Evolutionary conservation across 2,329 filamentous ascomycete species (phyloP), one percentile per base, ranked within the genome.

Genomic region (Xylaria sp.): DNA sequence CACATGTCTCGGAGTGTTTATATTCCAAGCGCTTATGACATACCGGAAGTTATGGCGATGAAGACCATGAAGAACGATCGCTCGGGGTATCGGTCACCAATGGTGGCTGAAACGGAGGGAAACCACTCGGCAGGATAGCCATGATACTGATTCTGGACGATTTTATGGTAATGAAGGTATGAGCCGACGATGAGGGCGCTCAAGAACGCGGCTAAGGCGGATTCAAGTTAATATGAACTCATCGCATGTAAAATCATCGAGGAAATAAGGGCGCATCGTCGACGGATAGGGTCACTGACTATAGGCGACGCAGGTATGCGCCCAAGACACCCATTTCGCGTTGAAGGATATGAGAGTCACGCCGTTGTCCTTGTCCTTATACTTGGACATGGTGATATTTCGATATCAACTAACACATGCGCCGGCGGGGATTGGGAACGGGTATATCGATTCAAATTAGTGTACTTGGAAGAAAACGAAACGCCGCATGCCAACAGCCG

Each of bases 111-210:
- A 19, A 97, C 92, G 49, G 92, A 96, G 60, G 92, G 92, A 71
- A 96, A 96, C 92, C 92, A 97, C 80, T 97, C 92, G 67, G 96
- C 81, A 1, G 92, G 92, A 72, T 95, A 96, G 68, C 91, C 91
- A 75, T 92, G 96, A 78, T 92, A 90, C 76, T 99, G 92, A 76
- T 99, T 99, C 76, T 97, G 82, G 58, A 99, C 94, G 68, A 99
- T 99, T 79, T 99, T 99, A 72, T 89, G 84, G 78, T 94, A 97
- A 77, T 99, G 94, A 53, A 99, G 82, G 58, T 80, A 83, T 58
- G 87, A 79, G 66, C 93, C 93, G 63, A 96, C 86, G 58, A 93
- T 74, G 66, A 97, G 80, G 61, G 93, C 93, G 72, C 91, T 91
- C 65, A 96, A 65, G 72, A 97, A 97, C 59, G 93, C 92, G 70